Base-by-base conservation (phyloP, 2,329 filamentous ascomycete genomes). In the Apiospora phragmitis region DNA sequence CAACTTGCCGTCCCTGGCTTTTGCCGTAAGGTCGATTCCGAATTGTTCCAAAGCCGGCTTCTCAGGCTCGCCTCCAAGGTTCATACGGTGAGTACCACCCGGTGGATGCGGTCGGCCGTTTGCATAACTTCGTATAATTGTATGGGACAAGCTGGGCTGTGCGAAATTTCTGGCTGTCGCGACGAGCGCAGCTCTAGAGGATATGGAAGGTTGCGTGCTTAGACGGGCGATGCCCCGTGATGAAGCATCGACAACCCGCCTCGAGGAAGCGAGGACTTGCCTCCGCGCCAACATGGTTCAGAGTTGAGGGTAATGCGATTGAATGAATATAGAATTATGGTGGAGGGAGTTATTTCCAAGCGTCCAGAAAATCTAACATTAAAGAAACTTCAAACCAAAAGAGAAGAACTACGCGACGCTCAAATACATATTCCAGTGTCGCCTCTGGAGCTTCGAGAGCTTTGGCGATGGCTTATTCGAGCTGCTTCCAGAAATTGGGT, bases 71-170 rank as follows among this genome's bases (percentile, higher is more conserved):
- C 86, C 90, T 70, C 94, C 89, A 79, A 98, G 83, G 79, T 98
- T 91, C 95, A 98, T 98, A 74, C 92, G 93, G 82, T 98, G 94
- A 1, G 94, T 98, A 70, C 95, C 95, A 68, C 95, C 95, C 0
- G 95, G 94, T 1, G 94, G 95, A 74, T 96, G 94, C 73, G 94
- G 93, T 71, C 92, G 86, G 77, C 93, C 92, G 85, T 90, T 91
- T 71, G 91, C 87, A 82, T 93, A 93, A 66, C 78, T 81, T 70
- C 91, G 86, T 68, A 69, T 70, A n/a, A 71, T 42, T 45, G 73
- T 71, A 62, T 71, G 71, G 21, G 76, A 71, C 67, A 75, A 47
- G n/a, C 72, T 72, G 16, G 73, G 38, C 67, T 73, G 74, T 67
- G 74, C 41, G 43, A 72, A 18, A 38, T 9, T 42, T 65, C 62